Evolutionary conservation across 331 rosid species (phyloP).

Genomic region (Quercus lobata): DNA sequence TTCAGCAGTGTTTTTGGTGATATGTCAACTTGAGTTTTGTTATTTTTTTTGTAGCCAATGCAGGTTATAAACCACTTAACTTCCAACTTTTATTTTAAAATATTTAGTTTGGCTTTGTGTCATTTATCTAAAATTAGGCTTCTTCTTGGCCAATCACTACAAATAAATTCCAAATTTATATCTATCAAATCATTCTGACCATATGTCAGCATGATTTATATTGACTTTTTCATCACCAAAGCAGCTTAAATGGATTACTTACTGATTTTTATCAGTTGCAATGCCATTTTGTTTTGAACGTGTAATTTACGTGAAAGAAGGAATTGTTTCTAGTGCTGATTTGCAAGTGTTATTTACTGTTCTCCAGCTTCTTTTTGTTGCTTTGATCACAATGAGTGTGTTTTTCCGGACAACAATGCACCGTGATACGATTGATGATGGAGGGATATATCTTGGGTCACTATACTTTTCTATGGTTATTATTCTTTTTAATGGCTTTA

Average conservation of each 20-base stretch:
- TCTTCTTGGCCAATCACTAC: not conserved
- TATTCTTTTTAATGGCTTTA: conserved; percentile 95
- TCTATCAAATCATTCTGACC: not conserved
- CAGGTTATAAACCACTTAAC: not conserved
- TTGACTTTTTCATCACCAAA: not conserved
- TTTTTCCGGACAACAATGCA: conserved; percentile 93
- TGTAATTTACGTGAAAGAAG: conserved; percentile 7
- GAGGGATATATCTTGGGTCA: conserved; percentile 89
- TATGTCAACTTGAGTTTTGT: not conserved
- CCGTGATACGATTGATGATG: conserved; percentile 80
- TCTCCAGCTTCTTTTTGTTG: conserved; percentile 84
- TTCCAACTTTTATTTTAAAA: not conserved
- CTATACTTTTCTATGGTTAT: conserved; percentile 91
- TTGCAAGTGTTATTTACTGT: conserved; percentile 23
- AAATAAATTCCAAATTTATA: not conserved
- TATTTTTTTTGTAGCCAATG: not conserved
- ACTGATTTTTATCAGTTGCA: not conserved
- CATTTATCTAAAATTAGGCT: not conserved
- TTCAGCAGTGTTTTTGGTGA: conserved; percentile 7
- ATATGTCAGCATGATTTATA: not conserved
- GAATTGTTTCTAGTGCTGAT: conserved; percentile 29
- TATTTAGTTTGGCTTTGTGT: not conserved
- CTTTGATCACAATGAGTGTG: conserved; percentile 93
- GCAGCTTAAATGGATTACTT: not conserved
- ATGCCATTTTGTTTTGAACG: not conserved